Percentiles rank a stretch among this genome's conserved stretches.
Evolutionary conservation across 2,329 filamentous ascomycete genomes (phyloP).

Genomic region (Clarireedia homoeocarpa): DNA sequence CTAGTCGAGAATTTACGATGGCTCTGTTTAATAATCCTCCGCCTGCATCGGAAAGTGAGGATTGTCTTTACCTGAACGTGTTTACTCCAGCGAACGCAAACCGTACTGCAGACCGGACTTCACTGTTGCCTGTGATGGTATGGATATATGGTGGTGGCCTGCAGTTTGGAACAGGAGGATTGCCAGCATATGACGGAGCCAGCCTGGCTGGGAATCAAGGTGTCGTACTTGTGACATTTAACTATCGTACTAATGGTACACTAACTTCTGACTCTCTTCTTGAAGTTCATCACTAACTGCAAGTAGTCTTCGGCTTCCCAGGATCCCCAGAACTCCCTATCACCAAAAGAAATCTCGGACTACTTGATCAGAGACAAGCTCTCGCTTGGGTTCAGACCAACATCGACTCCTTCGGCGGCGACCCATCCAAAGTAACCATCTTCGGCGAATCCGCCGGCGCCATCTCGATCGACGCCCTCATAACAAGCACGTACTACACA

Average conservation of each 20-base stretch:
- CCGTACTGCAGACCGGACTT: background rate
- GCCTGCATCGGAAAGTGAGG: constrained; percentile 36
- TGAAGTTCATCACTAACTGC: background rate
- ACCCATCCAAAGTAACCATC: constrained; percentile 35
- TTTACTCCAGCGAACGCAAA: constrained; percentile 38
- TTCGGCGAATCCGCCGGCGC: constrained; percentile 49
- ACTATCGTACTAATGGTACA: constrained; percentile 11
- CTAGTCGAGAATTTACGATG: background rate
- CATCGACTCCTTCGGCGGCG: constrained; percentile 67
- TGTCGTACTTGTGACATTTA: constrained; percentile 15
- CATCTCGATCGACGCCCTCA: constrained; percentile 72
- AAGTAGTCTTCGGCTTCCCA: constrained; percentile 3
- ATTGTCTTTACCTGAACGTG: constrained; percentile 56
- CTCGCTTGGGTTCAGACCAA: constrained; percentile 73
- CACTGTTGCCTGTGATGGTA: constrained; percentile 48
- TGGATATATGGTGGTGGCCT: constrained; percentile 60
- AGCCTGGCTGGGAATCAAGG: constrained; percentile 13
- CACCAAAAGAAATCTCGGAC: constrained; percentile 49
- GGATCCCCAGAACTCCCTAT: background rate
- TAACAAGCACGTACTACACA: constrained; percentile 64
- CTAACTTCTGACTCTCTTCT: background rate
- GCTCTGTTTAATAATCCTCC: background rate
- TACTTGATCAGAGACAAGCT: constrained; percentile 64
- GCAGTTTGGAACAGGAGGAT: constrained; percentile 10
- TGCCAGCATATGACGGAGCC: constrained; percentile 13